Evolutionary conservation across 148 eudicot species (phyloP).

Genomic region (Diospyros lotus): DNA sequence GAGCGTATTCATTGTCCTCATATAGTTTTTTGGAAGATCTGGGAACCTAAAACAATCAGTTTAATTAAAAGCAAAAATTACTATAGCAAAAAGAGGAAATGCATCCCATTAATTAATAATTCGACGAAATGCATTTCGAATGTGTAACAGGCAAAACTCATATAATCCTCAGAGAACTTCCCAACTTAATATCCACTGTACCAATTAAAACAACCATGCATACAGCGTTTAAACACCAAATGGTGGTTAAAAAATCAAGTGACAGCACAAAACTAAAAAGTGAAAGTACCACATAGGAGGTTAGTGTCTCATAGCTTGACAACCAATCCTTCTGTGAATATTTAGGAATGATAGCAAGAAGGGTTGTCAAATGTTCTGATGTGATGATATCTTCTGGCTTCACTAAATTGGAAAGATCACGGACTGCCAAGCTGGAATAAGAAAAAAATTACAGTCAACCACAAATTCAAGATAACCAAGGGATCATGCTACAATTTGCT

Average conservation of each 20-base stretch:
- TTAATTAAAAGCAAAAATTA: slow-evolving; percentile 21
- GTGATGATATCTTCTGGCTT: slow-evolving; percentile 75
- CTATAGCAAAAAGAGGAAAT: background rate
- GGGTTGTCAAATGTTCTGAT: slow-evolving; percentile 91
- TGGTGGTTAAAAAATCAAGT: background rate
- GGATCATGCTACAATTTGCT: background rate
- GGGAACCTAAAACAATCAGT: slow-evolving; percentile 66
- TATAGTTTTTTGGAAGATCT: slow-evolving; percentile 88
- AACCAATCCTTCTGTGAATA: slow-evolving; percentile 97
- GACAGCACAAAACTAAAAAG: background rate
- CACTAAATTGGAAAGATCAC: slow-evolving; percentile 87
- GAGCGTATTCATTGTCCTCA: slow-evolving; percentile 96
- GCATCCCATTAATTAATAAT: background rate
- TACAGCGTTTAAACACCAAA: background rate
- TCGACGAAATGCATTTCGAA: background rate
- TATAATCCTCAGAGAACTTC: slow-evolving; percentile 3
- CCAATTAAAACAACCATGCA: background rate
- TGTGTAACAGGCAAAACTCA: background rate
- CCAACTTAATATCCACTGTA: background rate
- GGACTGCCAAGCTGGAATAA: slow-evolving; percentile 84
- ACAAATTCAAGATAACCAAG: slow-evolving; percentile 6
- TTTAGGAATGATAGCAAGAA: slow-evolving; percentile 83
- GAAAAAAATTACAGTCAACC: slow-evolving; percentile 18
- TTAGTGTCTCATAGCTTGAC: slow-evolving; percentile 87
- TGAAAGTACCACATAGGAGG: slow-evolving; percentile 77